phyloP scores from a whole-genome alignment of 2,329 filamentous ascomycete species.

The Fusarium floridanum region DNA sequence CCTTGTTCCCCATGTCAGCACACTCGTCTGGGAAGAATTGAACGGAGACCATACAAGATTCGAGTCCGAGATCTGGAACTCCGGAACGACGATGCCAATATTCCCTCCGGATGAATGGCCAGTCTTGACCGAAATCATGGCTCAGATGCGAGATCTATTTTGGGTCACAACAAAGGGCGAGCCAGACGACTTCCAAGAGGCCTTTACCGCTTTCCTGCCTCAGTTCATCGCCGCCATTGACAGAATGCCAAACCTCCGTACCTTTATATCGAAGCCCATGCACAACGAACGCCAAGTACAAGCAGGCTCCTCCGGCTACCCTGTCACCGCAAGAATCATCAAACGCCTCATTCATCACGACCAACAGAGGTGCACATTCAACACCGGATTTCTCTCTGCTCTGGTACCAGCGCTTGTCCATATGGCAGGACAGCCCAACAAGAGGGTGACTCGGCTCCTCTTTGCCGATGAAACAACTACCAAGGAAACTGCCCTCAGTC shows the following conservation, averaged over 20 bases:
- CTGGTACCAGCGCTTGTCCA: constrained; percentile 7
- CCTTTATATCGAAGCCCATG: constrained; percentile 20
- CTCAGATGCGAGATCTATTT: neutral
- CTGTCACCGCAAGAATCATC: neutral
- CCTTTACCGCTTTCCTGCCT: neutral
- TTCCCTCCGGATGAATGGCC: neutral
- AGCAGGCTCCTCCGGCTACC: neutral
- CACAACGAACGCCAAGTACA: neutral
- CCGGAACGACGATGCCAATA: neutral
- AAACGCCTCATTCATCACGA: neutral
- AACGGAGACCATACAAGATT: neutral
- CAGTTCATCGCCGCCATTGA: neutral
- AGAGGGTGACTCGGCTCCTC: constrained; percentile 1
- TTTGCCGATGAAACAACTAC: constrained; percentile 1
- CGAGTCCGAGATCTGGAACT: neutral
- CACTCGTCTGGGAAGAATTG: constrained; percentile 23
- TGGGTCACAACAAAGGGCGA: neutral
- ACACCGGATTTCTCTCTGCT: neutral
- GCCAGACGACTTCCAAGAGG: neutral
- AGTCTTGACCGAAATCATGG: neutral
- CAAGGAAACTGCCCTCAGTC: neutral
- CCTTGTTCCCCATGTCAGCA: neutral
- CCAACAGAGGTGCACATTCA: neutral
- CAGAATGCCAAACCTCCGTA: constrained; percentile 6
- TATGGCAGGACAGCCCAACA: neutral